Base-by-base conservation (phyloP, 2,329 filamentous ascomycete species). In the Aspergillus sp. region DNA sequence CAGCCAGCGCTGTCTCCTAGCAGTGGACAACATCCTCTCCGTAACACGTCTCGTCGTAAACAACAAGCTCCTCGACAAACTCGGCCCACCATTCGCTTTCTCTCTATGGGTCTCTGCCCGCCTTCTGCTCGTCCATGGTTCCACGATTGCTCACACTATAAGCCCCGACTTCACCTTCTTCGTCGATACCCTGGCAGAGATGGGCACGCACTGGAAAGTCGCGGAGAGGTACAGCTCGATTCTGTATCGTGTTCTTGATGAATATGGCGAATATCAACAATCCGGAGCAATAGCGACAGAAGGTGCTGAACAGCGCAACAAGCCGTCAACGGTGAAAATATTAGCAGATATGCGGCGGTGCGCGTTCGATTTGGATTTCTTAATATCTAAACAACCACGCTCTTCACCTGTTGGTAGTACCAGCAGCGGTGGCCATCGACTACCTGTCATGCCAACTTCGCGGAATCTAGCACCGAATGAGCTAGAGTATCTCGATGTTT, bases 91-190 rank as follows among this genome's bases (percentile, higher is more conserved):
- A 0, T 95, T 95, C 63, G 89, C 89, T 3, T 96, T 95, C 62
- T 89, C 87, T 0, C 74, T 95, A 1, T 95, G 90, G 90, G 90
- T 95, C 10, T 88, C 87, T 3, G 88, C 90, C 4, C 83, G 90
- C 3, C 76, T 95, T 3, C 74, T 94, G 4, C 81, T 95, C 6
- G 90, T 96, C 2, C 89, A 95, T 64, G 88, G 88, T 28, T 93
- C 87, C 5, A 94, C 89, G 0, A 88, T 94, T 46, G 87, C 93
- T 55, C 86, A 86, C 63, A 86, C 85, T 51, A 75, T 94, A 34
- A 86, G 86, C 48, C 81, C 85, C 1, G 85, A 88, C 51, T 87
- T 95, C 36, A 74, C 81, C 29, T 83, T 90, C 51, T 86, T 95
- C 36, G 87, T 95, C 40, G 85, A 89, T 48, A 87, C 85, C 0